A percentile compares a stretch with the other conserved stretches of the same genome.
Conservation (phyloP, 345 rosid genomes). For the Hibiscus mutabilis region DNA sequence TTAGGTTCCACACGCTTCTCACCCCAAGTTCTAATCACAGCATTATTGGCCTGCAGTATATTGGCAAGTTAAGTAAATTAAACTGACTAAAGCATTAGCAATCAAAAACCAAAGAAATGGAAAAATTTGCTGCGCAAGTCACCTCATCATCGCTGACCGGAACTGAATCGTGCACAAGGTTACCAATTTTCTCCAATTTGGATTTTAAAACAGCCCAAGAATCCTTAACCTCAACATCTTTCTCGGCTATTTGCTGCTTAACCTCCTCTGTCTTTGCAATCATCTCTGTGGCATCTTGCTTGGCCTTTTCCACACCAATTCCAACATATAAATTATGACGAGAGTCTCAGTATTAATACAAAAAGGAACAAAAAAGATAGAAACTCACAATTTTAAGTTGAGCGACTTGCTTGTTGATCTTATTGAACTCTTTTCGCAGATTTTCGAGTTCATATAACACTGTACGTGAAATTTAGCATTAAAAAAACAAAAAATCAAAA, state of each 20-base stretch:
- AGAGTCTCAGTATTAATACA: not conserved
- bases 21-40: slow-evolving; percentile 53
- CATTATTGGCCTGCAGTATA: slow-evolving; percentile 60
- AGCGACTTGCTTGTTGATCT: slow-evolving; percentile 60
- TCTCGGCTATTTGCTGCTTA: slow-evolving; percentile 41
- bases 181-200: slow-evolving; percentile 60
- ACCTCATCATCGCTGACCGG: slow-evolving; percentile 76
- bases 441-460: slow-evolving; percentile 68
- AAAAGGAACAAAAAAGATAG: not conserved
- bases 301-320: slow-evolving; percentile 25
- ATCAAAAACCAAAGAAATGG: slow-evolving; percentile 2
- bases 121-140: not conserved
- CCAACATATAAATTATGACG: not conserved
- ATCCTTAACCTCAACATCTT: slow-evolving; percentile 70
- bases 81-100: not conserved
- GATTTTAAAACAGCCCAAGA: slow-evolving; percentile 48
- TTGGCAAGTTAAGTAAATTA: not conserved
- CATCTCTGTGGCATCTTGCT: slow-evolving; percentile 48
- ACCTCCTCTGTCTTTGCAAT: slow-evolving; percentile 48
- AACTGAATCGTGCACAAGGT: slow-evolving; percentile 86
- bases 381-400: slow-evolving; percentile 61
- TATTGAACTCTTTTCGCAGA: slow-evolving; percentile 61
- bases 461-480: slow-evolving; percentile 8
- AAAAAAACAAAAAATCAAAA: not conserved
- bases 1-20: slow-evolving; percentile 47